phyloP scores from a whole-genome alignment of 495 filamentous ascomycete genomes.

The Letharia lupina region DNA sequence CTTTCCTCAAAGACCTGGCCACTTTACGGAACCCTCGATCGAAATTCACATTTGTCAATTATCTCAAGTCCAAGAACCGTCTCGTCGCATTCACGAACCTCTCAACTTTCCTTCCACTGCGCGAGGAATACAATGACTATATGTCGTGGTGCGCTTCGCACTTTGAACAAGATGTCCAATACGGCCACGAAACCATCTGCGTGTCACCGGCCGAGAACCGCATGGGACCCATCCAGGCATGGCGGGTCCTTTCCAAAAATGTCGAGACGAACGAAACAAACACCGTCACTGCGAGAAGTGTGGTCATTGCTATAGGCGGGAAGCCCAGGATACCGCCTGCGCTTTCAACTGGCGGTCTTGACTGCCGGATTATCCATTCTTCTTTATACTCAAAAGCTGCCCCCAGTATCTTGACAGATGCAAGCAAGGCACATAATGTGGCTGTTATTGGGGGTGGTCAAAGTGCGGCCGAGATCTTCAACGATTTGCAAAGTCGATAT shows the following conservation, averaged over 20 bases:
- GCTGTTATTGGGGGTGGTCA: constrained; percentile 85
- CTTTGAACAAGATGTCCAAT: constrained; percentile 71
- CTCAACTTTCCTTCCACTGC: constrained; percentile 75
- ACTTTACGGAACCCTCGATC: constrained; percentile 80
- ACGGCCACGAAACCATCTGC: constrained; percentile 65
- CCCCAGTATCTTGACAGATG: constrained; percentile 50
- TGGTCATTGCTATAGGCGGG: constrained; percentile 80
- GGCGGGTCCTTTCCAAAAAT: constrained; percentile 49
- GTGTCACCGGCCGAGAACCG: constrained; percentile 42
- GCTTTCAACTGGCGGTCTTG: constrained; percentile 43
- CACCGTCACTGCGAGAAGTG: constrained; percentile 59
- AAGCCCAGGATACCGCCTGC: constrained; percentile 64
- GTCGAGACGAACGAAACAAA: constrained; percentile 42
- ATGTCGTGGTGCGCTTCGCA: constrained; percentile 81
- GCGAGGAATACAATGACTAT: constrained; percentile 91
- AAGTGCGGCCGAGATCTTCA: constrained; percentile 91
- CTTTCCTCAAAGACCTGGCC: constrained; percentile 93
- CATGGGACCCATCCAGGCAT: constrained; percentile 40
- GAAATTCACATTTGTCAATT: constrained; percentile 92
- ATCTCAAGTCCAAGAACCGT: constrained; percentile 68
- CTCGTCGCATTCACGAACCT: constrained; percentile 86
- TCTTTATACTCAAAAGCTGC: constrained; percentile 69
- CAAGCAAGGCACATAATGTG: constrained; percentile 39
- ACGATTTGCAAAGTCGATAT: constrained; percentile 74
- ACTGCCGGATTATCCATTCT: constrained; percentile 72